These are phyloP conservation scores for Paraconiothyrium brasiliense DNA, from an alignment of 2,329 filamentous ascomycete genomes.

Conservation along the genomic window DNA sequence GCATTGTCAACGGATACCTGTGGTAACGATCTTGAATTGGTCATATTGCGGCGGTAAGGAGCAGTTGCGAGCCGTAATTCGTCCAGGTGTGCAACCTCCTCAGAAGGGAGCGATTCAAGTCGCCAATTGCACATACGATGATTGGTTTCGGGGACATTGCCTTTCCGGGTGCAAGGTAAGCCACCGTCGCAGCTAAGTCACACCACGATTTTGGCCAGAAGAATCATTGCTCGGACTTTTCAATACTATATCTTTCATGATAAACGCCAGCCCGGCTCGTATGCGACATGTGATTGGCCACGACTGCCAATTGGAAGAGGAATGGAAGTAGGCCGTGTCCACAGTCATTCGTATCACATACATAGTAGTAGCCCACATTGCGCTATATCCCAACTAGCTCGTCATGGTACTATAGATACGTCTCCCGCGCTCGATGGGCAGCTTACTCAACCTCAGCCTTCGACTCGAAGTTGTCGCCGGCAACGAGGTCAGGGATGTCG, in stretches of 20 bases:
- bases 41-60: neutral
- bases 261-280: constrained; percentile 46
- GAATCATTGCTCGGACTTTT: constrained; percentile 41
- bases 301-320: constrained; percentile 36
- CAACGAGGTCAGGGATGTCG: constrained; percentile 96
- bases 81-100: neutral
- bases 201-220: neutral
- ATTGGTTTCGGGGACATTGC: neutral
- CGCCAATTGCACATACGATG: neutral
- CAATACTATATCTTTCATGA: constrained; percentile 47
- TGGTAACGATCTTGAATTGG: neutral
- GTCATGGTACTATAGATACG: constrained; percentile 30
- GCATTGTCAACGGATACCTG: neutral
- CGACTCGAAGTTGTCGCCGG: constrained; percentile 97
- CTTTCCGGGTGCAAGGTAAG: neutral
- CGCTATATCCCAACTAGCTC: constrained; percentile 28
- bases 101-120: neutral
- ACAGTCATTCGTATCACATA: constrained; percentile 33
- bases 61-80: neutral
- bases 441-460: constrained; percentile 83
- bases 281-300: constrained; percentile 41
- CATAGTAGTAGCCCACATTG: constrained; percentile 30
- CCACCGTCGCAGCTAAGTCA: neutral
- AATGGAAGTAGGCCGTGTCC: constrained; percentile 25
- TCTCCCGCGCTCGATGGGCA: constrained; percentile 20